These are phyloP conservation scores for Globisporangium spinosum DNA, from an alignment of 352 stramenopile species.

Conservation along the genomic window DNA sequence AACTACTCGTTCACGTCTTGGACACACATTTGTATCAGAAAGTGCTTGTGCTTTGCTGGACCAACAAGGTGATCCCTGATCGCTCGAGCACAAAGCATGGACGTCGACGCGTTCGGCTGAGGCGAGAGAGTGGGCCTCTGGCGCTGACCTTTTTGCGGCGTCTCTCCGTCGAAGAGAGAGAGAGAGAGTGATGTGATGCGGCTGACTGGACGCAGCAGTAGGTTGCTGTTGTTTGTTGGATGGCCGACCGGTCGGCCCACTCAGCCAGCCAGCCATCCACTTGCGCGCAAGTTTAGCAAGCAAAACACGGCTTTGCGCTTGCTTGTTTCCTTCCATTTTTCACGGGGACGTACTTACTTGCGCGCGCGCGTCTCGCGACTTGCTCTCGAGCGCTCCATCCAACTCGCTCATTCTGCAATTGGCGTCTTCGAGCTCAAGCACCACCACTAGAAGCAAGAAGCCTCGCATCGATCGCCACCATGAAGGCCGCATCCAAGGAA, in stretches of 20 bases:
- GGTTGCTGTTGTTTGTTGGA: background rate
- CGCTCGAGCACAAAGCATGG: background rate
- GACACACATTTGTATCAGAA: slow-evolving; percentile 4
- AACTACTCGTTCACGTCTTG: background rate
- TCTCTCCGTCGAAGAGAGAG: background rate
- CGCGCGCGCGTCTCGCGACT: background rate
- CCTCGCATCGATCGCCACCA: slow-evolving; percentile 2
- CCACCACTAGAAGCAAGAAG: background rate
- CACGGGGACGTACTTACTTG: background rate
- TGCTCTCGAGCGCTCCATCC: too few species aligned
- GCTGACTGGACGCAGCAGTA: background rate
- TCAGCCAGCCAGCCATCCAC: background rate
- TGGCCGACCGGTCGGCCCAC: background rate
- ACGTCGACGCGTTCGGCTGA: background rate
- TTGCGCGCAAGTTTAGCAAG: background rate
- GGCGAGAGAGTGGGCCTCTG: slow-evolving; percentile 1
- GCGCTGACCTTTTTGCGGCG: background rate
- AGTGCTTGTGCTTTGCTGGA: background rate
- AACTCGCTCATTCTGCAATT: slow-evolving; percentile 27
- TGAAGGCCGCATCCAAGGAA: slow-evolving; percentile 14
- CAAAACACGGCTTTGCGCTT: background rate
- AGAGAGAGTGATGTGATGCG: background rate
- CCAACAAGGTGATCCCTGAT: background rate
- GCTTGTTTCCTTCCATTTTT: slow-evolving; percentile 11
- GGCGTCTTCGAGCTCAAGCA: slow-evolving; percentile 13